phyloP scores from a whole-genome alignment of 2,329 filamentous ascomycete species.

The Hypoxylon rubiginosum region DNA sequence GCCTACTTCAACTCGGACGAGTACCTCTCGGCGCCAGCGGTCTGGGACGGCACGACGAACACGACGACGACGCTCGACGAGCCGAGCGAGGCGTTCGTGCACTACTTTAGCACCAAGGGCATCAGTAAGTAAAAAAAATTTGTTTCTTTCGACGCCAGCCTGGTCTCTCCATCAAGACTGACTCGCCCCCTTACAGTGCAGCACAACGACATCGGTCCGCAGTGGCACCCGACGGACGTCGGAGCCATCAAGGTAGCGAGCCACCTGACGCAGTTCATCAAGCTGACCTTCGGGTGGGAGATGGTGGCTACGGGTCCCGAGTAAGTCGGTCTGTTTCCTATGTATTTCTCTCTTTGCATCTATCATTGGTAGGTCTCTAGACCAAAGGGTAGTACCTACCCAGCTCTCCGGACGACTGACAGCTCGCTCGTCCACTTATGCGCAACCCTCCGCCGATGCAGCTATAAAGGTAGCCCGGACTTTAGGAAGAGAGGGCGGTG shows the following conservation, averaged over 20 bases:
- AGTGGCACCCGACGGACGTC: conserved; percentile 72
- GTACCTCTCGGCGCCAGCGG: conserved; percentile 56
- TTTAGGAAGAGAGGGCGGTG: not conserved
- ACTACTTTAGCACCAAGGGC: conserved; percentile 72
- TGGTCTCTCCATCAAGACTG: not conserved
- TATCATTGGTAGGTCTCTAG: not conserved
- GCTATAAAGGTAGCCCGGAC: not conserved
- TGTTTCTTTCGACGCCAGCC: too few species aligned
- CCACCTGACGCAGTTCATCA: conserved; percentile 70
- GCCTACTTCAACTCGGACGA: conserved; percentile 64
- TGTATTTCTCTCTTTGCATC: conserved; percentile 32
- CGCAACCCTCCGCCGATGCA: too few species aligned
- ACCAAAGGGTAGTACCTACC: too few species aligned
- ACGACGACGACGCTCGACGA: conserved; percentile 51
- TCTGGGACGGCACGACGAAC: conserved; percentile 58
- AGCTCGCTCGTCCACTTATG: not conserved
- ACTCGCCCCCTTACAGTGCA: conserved; percentile 56
- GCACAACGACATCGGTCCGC: conserved; percentile 71
- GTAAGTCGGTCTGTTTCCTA: conserved; percentile 53
- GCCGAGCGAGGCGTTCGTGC: conserved; percentile 63
- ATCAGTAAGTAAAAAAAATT: too few species aligned
- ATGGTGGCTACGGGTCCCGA: conserved; percentile 68
- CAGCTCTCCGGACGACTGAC: too few species aligned
- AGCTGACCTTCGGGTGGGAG: conserved; percentile 68
- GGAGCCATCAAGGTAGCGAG: conserved; percentile 72